phyloP scores from a whole-genome alignment of 1,284 basidiomycete species.

The Cronartium ribicola region DNA sequence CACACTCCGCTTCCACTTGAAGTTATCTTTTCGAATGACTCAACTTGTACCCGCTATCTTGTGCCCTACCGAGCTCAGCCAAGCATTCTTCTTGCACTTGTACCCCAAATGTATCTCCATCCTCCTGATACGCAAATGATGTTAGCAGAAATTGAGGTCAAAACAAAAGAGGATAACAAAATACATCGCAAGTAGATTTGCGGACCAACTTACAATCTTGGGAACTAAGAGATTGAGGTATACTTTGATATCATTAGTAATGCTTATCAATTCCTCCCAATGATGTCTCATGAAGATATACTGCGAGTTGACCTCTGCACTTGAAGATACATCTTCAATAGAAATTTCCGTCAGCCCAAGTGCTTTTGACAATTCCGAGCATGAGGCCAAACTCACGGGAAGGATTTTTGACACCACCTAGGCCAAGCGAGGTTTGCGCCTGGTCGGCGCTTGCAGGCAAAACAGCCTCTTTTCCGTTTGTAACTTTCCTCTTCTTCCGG shows the following conservation, averaged over 20 bases:
- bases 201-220: slow-evolving; percentile 23
- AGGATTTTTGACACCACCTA: slow-evolving; percentile 30
- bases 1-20: neutral
- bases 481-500: slow-evolving; percentile 32
- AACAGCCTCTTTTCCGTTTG: slow-evolving; percentile 33
- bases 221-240: slow-evolving; percentile 36
- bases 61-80: slow-evolving; percentile 33
- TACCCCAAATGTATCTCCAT: slow-evolving; percentile 35
- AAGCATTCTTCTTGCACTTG: slow-evolving; percentile 42
- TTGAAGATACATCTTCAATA: slow-evolving; percentile 17
- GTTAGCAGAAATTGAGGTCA: neutral
- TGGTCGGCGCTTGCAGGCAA: neutral
- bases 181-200: neutral
- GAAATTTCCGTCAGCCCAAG: neutral
- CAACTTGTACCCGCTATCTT: slow-evolving; percentile 39
- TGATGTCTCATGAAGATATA: slow-evolving; percentile 31
- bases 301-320: slow-evolving; percentile 34
- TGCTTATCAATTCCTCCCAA: slow-evolving; percentile 36
- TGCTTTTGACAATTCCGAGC: neutral
- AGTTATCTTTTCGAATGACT: neutral
- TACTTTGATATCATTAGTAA: slow-evolving; percentile 39
- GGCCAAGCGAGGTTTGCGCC: neutral
- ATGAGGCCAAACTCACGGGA: slow-evolving; percentile 5
- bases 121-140: slow-evolving; percentile 20
- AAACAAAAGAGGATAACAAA: neutral